Evolutionary conservation across 1,284 basidiomycete species (phyloP), one percentile per base, ranked within the genome.

Genomic region (Leccinum fuscescens): DNA sequence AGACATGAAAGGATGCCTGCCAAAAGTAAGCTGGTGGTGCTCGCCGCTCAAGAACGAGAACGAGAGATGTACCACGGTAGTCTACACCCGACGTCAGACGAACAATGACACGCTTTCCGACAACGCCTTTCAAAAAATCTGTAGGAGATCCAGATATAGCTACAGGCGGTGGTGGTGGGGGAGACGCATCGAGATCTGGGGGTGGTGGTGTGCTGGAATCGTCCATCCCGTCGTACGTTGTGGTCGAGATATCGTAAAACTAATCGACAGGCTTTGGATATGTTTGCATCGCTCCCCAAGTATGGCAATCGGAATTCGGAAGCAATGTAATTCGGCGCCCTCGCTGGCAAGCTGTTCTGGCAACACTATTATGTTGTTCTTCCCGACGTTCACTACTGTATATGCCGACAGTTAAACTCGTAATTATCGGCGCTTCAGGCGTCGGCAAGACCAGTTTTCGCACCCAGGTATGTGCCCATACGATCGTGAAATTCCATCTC

Each of bases 31-130:
- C 29, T 27, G 22, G 12, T 42, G 37, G 37, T 46, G 49, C 39
- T 46, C 51, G 29, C 22, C 53, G 35, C 27, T 51, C 22, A 2
- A 35, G 35, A 3, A 50, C 22, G 6, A 35, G 35, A 3, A 50
- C 50, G 50, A 54, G 49, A 56, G 50, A 76, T 86, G 58, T 65
- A 94, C 96, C 96, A 66, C 88, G 85, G 78, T 99, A 99, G 76
- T 98, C 96, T 12, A 99, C 91, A 1, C 97, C 97, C 46, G 92
- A 94, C n/a, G 92, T 94, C 60, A 99, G 82, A 59, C 96, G 84
- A 48, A 98, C 97, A 64, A 96, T 91, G 60, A 98, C 96, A 57
- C 85, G 85, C 76, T 98, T 97, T 31, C 96, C 96, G 27, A 98
- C 96, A 29, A 98, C 95, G 55, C 89, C 92, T 76, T 95, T 95